Percentiles rank a stretch among this genome's conserved stretches.
These are phyloP conservation scores for Meira miltonrushii DNA, from an alignment of 1,284 basidiomycete species.

Conservation along the genomic window DNA sequence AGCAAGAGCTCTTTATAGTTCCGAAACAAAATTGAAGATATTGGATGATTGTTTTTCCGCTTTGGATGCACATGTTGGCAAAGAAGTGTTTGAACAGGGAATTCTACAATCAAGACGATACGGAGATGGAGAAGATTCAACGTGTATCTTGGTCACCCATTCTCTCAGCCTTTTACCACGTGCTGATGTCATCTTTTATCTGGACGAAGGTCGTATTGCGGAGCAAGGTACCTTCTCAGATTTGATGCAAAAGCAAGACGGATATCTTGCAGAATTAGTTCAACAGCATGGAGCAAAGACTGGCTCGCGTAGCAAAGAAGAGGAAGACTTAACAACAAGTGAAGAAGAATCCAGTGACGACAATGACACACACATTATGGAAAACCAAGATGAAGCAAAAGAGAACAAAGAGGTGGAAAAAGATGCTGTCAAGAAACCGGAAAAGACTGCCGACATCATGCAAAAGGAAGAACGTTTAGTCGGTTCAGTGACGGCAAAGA, in stretches of 20 bases:
- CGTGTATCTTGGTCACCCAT: constrained; percentile 25
- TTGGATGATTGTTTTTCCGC: constrained; percentile 67
- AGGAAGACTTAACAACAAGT: constrained; percentile 32
- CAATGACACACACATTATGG: constrained; percentile 30
- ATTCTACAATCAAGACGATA: constrained; percentile 12
- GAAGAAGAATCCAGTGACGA: constrained; percentile 48
- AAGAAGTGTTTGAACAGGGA: constrained; percentile 58
- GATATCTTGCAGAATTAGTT: constrained; percentile 25
- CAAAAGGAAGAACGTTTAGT: constrained; percentile 20
- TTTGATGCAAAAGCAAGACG: constrained; percentile 66
- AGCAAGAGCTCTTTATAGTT: constrained; percentile 70
- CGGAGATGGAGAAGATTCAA: constrained; percentile 15
- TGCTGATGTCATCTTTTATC: constrained; percentile 18
- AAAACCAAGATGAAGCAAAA: constrained; percentile 45
- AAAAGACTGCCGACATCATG: constrained; percentile 14
- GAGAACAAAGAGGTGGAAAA: not conserved
- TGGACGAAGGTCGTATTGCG: constrained; percentile 21
- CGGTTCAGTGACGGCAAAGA: constrained; percentile 15
- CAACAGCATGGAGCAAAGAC: not conserved
- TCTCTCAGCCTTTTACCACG: constrained; percentile 17
- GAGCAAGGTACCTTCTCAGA: constrained; percentile 65
- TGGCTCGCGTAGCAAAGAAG: not conserved
- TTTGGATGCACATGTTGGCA: constrained; percentile 76
- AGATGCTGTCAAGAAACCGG: constrained; percentile 5
- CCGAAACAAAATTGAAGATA: constrained; percentile 65